Evolutionary conservation across 73 alveolate genomes (phyloP).

Genomic region (Effrenium voratum): DNA sequence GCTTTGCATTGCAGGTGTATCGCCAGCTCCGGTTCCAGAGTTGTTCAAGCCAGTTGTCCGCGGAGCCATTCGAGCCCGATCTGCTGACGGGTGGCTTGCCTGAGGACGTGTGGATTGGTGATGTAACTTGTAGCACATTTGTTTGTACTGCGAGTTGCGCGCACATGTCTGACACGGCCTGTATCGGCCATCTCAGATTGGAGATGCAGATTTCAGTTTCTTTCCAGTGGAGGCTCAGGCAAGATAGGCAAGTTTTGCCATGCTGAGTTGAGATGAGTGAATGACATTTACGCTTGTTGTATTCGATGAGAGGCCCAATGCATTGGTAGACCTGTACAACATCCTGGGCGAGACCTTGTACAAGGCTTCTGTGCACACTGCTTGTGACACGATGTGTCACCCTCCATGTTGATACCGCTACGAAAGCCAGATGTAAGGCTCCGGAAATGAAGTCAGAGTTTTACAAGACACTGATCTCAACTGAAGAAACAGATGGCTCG

Average conservation of each 20-base stretch:
- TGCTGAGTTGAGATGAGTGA: not conserved
- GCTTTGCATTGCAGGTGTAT: not conserved
- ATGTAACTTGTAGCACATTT: no score
- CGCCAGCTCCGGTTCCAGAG: slow-evolving; percentile 47
- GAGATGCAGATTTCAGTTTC: slow-evolving; percentile 85
- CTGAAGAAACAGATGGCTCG: no score
- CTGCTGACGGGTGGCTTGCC: slow-evolving; percentile 61
- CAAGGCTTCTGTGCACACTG: no score
- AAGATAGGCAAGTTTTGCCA: not conserved
- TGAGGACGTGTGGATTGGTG: not conserved
- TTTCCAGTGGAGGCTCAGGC: slow-evolving; percentile 77
- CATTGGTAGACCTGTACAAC: slow-evolving; percentile 26
- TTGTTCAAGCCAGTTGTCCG: slow-evolving; percentile 32
- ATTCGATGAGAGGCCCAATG: not conserved
- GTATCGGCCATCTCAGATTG: not conserved
- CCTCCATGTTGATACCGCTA: no score
- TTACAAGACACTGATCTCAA: no score
- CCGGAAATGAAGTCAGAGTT: no score
- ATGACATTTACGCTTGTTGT: not conserved
- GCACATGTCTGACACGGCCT: not conserved
- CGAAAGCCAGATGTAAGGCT: no score
- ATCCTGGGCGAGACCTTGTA: slow-evolving; percentile 64
- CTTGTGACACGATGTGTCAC: no score
- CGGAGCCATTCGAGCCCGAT: slow-evolving; percentile 85
- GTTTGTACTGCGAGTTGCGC: no score